Conservation (phyloP, 345 rosid genomes). For the Linum tenue region DNA sequence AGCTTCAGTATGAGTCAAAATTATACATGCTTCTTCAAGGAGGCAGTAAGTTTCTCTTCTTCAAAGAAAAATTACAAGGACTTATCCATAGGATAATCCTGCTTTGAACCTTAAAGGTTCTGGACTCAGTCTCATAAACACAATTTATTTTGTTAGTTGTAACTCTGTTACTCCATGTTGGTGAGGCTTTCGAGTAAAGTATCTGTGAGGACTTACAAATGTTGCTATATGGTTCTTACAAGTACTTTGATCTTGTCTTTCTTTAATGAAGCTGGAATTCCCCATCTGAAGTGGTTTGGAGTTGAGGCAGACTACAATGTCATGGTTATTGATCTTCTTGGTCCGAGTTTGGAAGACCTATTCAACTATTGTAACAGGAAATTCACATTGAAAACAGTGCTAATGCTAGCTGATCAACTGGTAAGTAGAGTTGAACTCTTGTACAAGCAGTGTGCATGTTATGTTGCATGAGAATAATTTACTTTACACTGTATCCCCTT, state of each 20-base stretch:
- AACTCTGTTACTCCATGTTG: not conserved
- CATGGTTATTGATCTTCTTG: constrained; percentile 85
- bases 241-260: constrained; percentile 8
- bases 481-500: constrained; percentile 15
- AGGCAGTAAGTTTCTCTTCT: constrained; percentile 52
- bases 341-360: constrained; percentile 83
- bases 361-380: constrained; percentile 73
- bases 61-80: not conserved
- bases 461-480: constrained; percentile 6
- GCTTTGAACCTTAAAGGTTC: not conserved
- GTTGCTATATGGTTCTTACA: not conserved
- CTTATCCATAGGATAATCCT: not conserved
- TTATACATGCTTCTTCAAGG: constrained; percentile 85
- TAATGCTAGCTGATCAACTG: constrained; percentile 85
- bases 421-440: constrained; percentile 29
- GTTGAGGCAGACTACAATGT: constrained; percentile 70
- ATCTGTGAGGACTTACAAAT: not conserved
- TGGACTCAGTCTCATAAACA: not conserved
- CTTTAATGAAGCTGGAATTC: constrained; percentile 54
- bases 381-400: constrained; percentile 62
- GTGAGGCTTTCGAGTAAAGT: not conserved
- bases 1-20: constrained; percentile 81
- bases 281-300: constrained; percentile 82
- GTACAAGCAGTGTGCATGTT: not conserved
- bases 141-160: not conserved